A percentile compares a stretch with the other conserved stretches of the same genome.
These are phyloP conservation scores for Cladophialophora exuberans DNA, from an alignment of 2,329 filamentous ascomycete species.

Conservation along the genomic window DNA sequence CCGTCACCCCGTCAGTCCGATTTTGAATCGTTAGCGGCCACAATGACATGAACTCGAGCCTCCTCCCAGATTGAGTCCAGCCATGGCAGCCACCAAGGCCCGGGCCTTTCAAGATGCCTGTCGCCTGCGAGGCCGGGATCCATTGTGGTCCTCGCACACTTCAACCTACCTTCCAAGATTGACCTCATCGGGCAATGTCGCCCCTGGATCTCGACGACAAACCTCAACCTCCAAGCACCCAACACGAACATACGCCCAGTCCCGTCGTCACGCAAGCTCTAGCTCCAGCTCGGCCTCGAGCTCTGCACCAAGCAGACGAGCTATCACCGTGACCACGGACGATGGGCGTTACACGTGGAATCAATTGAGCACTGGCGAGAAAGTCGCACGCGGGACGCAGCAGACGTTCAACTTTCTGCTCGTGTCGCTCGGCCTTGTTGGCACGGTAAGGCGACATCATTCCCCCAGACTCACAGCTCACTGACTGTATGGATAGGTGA, in stretches of 20 bases:
- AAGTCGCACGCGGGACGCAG: slow-evolving; percentile 81
- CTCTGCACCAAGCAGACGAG: slow-evolving; percentile 58
- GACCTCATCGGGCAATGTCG: not conserved
- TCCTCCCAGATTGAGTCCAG: too few relatives aligned
- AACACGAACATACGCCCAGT: not conserved
- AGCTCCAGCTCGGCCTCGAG: slow-evolving; percentile 23
- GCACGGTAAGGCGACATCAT: slow-evolving; percentile 67
- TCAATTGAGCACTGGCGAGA: slow-evolving; percentile 74
- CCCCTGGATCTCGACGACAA: not conserved
- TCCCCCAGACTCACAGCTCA: not conserved
- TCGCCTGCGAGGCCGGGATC: slow-evolving; percentile 14
- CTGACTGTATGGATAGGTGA: slow-evolving; percentile 56
- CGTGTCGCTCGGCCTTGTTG: slow-evolving; percentile 71
- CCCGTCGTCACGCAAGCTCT: not conserved
- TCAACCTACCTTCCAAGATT: not conserved
- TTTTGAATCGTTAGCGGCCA: too few relatives aligned
- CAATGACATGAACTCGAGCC: too few relatives aligned
- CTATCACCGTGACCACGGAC: slow-evolving; percentile 83
- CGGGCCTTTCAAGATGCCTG: slow-evolving; percentile 31
- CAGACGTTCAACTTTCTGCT: slow-evolving; percentile 87
- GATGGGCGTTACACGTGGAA: slow-evolving; percentile 81
- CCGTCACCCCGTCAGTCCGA: too few relatives aligned
- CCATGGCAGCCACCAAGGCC: slow-evolving; percentile 25
- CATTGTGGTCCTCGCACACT: not conserved
- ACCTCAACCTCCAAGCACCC: not conserved